Conservation (phyloP, 805 yeast genomes). For the Debaryomyces tyrocola region DNA sequence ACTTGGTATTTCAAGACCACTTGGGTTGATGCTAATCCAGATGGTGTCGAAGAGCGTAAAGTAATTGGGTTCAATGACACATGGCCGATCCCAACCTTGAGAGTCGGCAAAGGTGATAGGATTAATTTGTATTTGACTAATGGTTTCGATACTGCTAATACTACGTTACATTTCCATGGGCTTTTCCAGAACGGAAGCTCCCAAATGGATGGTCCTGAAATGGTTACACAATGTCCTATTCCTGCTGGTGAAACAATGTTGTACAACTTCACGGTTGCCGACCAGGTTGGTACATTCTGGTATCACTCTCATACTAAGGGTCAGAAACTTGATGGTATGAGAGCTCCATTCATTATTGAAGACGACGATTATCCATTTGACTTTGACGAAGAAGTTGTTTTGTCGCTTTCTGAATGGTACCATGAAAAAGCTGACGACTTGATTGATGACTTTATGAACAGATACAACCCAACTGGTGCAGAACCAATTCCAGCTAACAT, state of each 20-base stretch:
- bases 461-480: conserved; percentile 82
- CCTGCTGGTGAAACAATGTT: conserved; percentile 71
- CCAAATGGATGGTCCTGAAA: conserved; percentile 90
- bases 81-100: conserved; percentile 88
- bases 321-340: conserved; percentile 92
- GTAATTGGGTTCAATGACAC: conserved; percentile 68
- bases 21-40: conserved; percentile 70
- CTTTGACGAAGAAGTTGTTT: conserved; percentile 60
- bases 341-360: conserved; percentile 75
- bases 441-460: conserved; percentile 48
- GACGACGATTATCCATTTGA: conserved; percentile 53
- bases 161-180: conserved; percentile 93
- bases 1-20: conserved; percentile 64
- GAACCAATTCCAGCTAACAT: conserved; percentile 76
- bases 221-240: conserved; percentile 88
- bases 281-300: conserved; percentile 92
- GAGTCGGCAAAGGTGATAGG: conserved; percentile 77
- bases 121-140: conserved; percentile 72
- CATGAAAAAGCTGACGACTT: conserved; percentile 53
- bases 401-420: conserved; percentile 65
- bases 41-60: conserved; percentile 53
- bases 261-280: conserved; percentile 85
- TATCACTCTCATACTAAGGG: conserved; percentile 92
- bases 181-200: conserved; percentile 73
- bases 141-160: conserved; percentile 65